These are phyloP conservation scores for Suillus spraguei DNA, from an alignment of 768 basidiomycete genomes.

Conservation along the genomic window DNA sequence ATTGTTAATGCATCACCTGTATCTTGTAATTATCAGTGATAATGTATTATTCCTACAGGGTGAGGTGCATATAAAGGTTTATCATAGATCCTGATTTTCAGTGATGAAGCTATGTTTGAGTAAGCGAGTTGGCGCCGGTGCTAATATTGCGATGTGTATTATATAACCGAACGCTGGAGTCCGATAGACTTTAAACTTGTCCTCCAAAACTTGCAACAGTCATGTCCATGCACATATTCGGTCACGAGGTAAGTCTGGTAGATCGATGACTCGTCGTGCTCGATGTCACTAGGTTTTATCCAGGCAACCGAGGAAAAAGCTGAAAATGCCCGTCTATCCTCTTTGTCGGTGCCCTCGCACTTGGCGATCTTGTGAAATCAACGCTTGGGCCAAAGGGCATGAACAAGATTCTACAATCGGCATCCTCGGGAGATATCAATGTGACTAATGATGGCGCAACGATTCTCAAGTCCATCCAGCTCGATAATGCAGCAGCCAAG, in stretches of 20 bases:
- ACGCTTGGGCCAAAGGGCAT: conserved; percentile 99
- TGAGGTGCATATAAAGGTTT: too few species aligned
- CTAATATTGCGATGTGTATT: neutral
- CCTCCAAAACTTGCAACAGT: neutral
- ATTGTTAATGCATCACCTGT: neutral
- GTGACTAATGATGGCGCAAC: conserved; percentile 99
- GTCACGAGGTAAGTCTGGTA: conserved; percentile 49
- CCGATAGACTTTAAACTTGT: neutral
- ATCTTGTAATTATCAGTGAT: neutral
- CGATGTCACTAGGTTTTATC: conserved; percentile 10
- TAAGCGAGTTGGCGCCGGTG: too few species aligned
- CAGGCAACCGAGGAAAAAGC: conserved; percentile 94
- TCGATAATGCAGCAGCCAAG: conserved; percentile 99
- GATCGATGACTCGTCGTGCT: neutral
- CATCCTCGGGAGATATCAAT: conserved; percentile 86
- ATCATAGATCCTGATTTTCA: too few species aligned
- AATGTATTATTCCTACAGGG: neutral
- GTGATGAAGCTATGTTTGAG: too few species aligned
- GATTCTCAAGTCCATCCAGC: conserved; percentile 94
- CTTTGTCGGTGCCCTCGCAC: conserved; percentile 94
- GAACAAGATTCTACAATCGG: conserved; percentile 99
- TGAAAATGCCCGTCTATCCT: conserved; percentile 96
- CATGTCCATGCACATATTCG: conserved; percentile 76
- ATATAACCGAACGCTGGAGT: conserved; percentile 1
- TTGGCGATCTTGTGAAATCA: conserved; percentile 98